Evolutionary conservation across 305 asterid genomes (phyloP), one percentile per base, ranked within the genome.

Genomic region (Fraxinus nigra): DNA sequence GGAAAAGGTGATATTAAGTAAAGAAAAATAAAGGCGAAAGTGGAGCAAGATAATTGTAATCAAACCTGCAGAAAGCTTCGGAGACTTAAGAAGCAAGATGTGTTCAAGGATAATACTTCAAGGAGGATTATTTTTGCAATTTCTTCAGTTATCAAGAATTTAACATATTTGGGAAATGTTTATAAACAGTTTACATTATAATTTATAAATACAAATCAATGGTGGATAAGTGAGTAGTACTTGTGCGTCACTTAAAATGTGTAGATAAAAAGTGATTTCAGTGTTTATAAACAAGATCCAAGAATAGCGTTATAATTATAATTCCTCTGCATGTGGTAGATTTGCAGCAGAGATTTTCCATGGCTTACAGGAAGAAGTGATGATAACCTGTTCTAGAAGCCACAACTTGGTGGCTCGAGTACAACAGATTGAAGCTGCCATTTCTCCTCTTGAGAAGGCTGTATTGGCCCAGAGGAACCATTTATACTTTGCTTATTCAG

Each of bases 281-380:
- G 20, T 14, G 20, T 48, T 48, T 48, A 48, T 48, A 48, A 48
- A 48, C 1, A 4, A 4, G 20, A 48, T 0, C 7, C 59, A 14
- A 48, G 22, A 22, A 16, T 51, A 48, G 61, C 7, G 2, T 48
- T 14, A 65, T 76, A 10, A 10, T 59, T 56, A 20, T n/a, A 48
- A 11, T 35, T 72, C 73, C 82, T 84, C 80, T 87, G 76, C 75
- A 67, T 82, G 32, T 85, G 87, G 89, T 89, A 95, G 99, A 81
- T 95, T 95, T 90, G 97, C 99, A 73, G 99, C 93, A 46, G 97
- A 95, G 81, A 91, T 95, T 76, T 95, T 95, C 83, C 99, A 95
- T 88, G 97, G 98, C 59, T 87, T 95, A 88, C 98, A 95, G 86
- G 99, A 94, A 88, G 93, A 95, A 82, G 95, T 95, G 56, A 87